phyloP scores from a whole-genome alignment of 495 filamentous ascomycete genomes.

The Durotheca rogersii region DNA sequence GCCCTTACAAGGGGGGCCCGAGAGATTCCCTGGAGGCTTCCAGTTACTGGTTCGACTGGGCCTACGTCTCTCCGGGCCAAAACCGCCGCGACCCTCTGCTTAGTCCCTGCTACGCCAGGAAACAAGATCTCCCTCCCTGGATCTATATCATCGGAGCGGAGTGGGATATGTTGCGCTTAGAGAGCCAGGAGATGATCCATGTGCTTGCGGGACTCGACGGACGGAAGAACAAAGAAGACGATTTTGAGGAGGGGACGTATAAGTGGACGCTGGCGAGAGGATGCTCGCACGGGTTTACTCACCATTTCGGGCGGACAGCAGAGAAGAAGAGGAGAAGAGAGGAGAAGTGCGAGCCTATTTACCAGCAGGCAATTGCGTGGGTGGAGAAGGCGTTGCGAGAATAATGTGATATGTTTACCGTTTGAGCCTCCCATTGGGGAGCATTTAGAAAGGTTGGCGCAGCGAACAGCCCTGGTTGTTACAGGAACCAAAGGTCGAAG shows the following conservation, averaged over 20 bases:
- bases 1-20: slow-evolving; percentile 33
- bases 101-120: slow-evolving; percentile 36
- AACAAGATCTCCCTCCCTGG: slow-evolving; percentile 36
- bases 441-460: too few relatives aligned
- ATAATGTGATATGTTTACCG: too few relatives aligned
- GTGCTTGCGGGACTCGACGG: slow-evolving; percentile 31
- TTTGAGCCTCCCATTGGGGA: too few relatives aligned
- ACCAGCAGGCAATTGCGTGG: slow-evolving; percentile 30
- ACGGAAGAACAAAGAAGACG: slow-evolving; percentile 20
- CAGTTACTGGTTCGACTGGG: slow-evolving; percentile 37
- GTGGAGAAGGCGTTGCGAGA: slow-evolving; percentile 22
- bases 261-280: slow-evolving; percentile 38
- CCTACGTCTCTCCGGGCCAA: slow-evolving; percentile 35
- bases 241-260: slow-evolving; percentile 32
- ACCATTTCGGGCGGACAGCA: slow-evolving; percentile 11
- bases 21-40: slow-evolving; percentile 30
- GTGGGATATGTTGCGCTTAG: slow-evolving; percentile 37
- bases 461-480: too few relatives aligned
- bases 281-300: slow-evolving; percentile 34
- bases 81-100: slow-evolving; percentile 40
- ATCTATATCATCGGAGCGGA: slow-evolving; percentile 37
- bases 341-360: slow-evolving; percentile 23
- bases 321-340: slow-evolving; percentile 8
- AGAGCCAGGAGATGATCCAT: slow-evolving; percentile 41
- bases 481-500: too few relatives aligned